Evolutionary conservation across 306 rosid species (phyloP), one percentile per base, ranked within the genome.

Genomic region (Castanospermum australe): DNA sequence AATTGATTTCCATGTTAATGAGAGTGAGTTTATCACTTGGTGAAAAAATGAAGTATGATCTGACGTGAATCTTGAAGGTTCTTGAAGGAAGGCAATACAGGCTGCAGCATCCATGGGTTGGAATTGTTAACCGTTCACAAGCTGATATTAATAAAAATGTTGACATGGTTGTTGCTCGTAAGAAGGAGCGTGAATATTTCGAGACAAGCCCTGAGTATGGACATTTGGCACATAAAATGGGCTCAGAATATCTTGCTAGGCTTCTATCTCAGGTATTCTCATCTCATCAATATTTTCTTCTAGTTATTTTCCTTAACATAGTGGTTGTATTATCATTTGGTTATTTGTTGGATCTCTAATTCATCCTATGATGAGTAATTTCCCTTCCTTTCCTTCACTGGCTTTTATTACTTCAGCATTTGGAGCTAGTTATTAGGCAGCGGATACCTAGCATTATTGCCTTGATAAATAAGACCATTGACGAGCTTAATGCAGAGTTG

Each of bases 51-150:
- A 66, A 63, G 35, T 17, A 52, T 81, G 51, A 35, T 78, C 44
- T 48, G 64, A 21, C 57, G 54, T 82, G 77, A 77, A 78, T 77
- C 75, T 85, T 87, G 8, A 68, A 93, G 98, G 97, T 94, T 81
- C 83, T 94, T 38, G 98, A 94, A 87, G 98, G 98, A 84, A 88
- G 92, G 83, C 76, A 93, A 30, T 94, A 94, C 76, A 84, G 94
- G 78, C 80, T 94, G 86, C 93, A 88, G 72, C 97, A 94, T 83
- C 98, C 98, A 17, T 92, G 97, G 98, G 97, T 94, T 52, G 98
- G 98, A 78, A 85, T 94, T 82, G 98, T 92, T 63, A 94, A 94
- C 64, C 98, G 97, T 79, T 94, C 98, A 42, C 95, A 90, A 78
- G 92, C 92, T 67, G 94, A 90, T 39, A 90, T 90, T 61, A 90